Evolutionary conservation across 176 grass and related monocot genomes (phyloP).

Genomic region (Phyllostachys edulis): DNA sequence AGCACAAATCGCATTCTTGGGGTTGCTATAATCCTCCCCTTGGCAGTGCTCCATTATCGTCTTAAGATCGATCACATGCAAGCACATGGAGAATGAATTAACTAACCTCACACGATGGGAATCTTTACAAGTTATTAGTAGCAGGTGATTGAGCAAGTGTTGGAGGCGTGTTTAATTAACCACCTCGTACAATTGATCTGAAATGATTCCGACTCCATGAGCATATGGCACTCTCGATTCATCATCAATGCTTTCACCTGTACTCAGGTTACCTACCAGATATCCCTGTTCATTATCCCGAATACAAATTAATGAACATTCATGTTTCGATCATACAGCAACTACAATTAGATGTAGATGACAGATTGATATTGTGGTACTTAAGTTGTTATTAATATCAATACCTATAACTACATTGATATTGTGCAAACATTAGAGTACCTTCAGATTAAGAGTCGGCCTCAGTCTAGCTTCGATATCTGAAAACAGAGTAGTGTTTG

Average conservation of each 20-base stretch:
- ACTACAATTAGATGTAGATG: neutral
- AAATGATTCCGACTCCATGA: conserved; percentile 56
- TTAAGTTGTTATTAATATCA: neutral
- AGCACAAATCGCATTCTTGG: conserved; percentile 26
- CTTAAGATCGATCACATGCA: neutral
- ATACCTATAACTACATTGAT: neutral
- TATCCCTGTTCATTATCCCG: conserved; percentile 34
- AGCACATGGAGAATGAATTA: neutral
- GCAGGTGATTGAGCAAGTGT: neutral
- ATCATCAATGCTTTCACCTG: conserved; percentile 13
- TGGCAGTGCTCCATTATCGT: conserved; percentile 28
- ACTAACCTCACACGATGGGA: no score
- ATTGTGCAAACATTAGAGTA: neutral
- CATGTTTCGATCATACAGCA: no score
- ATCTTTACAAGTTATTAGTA: neutral
- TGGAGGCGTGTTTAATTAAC: neutral
- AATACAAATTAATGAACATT: neutral
- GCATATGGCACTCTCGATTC: conserved; percentile 43
- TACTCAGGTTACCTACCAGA: conserved; percentile 41
- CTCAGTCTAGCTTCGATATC: neutral
- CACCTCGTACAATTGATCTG: conserved; percentile 50
- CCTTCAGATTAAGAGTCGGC: neutral
- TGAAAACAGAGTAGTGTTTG: neutral
- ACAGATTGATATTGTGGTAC: neutral
- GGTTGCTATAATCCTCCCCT: conserved; percentile 36